A percentile compares a stretch with the other conserved stretches of the same genome.
Conservation (phyloP, 192 early-diverging fungal species). For the Coemansia sp. region DNA sequence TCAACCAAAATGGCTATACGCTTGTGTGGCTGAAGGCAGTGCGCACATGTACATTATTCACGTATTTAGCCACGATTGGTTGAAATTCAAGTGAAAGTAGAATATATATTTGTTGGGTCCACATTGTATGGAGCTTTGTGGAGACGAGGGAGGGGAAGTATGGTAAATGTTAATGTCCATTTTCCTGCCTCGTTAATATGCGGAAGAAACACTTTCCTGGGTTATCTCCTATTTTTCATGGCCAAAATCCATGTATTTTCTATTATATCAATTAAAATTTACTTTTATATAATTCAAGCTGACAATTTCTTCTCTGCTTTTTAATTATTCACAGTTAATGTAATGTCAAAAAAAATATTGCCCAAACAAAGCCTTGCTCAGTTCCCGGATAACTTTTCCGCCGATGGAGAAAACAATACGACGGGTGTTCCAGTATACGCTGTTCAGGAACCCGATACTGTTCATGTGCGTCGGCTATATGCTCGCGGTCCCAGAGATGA, state of each 20-base stretch:
- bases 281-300: neutral
- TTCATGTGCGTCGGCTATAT: neutral
- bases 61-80: slow-evolving; percentile 3
- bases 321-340: neutral
- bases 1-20: neutral
- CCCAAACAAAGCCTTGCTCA: slow-evolving; percentile 4
- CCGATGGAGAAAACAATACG: neutral
- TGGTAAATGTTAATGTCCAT: neutral
- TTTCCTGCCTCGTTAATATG: neutral
- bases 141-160: neutral
- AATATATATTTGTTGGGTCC: neutral
- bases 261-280: neutral
- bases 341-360: neutral
- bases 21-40: slow-evolving; percentile 7
- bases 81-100: neutral
- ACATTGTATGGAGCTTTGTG: too few relatives aligned
- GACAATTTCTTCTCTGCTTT: neutral
- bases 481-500: neutral
- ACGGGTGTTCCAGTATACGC: neutral
- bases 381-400: neutral
- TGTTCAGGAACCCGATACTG: neutral
- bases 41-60: slow-evolving; percentile 11
- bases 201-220: neutral
- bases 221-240: neutral
- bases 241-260: neutral